Base-by-base conservation (phyloP, 495 filamentous ascomycete genomes). In the Entonaema liquescens region DNA sequence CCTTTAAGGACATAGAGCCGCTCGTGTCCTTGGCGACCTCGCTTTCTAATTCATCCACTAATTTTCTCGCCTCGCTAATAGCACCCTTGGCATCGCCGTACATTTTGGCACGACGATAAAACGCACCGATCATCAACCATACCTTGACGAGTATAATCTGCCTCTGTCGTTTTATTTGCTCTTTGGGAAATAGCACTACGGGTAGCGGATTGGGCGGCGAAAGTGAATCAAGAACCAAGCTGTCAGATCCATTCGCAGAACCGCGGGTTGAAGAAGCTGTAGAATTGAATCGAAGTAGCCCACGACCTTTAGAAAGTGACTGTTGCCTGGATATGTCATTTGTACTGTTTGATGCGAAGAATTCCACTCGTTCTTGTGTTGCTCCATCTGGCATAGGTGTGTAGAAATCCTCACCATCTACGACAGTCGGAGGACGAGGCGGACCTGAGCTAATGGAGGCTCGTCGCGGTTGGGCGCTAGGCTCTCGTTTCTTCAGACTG, bases 111-210 rank as follows among this genome's bases (percentile, higher is more conserved):
- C 93, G 88, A 25, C 94, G 88, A 73, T 99, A 98, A 59, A 98
- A 88, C 0, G 90, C 90, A 2, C 92, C 89, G 53, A 97, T 94
- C 65, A 93, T 89, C 12, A 97, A 85, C 95, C 95, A 99, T 23
- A 97, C 88, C 59, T 88, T 89, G n/a, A 91, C 83, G 5, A 97
- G 84, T 71, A 90, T 78, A 5, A 84, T 84, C 35, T 84, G 84
- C 23, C 89, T 83, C 64, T 87, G 88, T 58, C 87, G 87, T 67
- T 86, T 83, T 44, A 78, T 74, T 67, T 87, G 83, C 0, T 81
- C 79, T 40, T 80, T 80, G 1, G 85, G 72, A 65, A 88, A 86
- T 40, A 84, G 82, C 21, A 86, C 83, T 5, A 77, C 74, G 17
- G 85, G 84, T 50, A 85, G 72, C 31, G 81, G 66, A 17, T 74